Evolutionary conservation across 345 rosid genomes (phyloP).

Genomic region (Heritiera fomes): DNA sequence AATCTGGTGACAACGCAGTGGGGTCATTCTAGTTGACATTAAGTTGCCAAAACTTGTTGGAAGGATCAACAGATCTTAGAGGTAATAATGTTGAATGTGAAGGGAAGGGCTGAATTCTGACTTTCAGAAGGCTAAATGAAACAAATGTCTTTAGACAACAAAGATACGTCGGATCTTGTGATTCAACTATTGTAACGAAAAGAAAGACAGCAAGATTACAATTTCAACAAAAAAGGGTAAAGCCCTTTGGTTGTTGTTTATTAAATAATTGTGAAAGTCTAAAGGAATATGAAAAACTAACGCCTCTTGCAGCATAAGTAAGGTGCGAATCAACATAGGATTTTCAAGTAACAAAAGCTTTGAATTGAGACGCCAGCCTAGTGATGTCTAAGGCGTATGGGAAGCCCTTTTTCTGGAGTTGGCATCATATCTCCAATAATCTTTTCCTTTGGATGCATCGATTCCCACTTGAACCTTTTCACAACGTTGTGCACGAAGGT

Average conservation of each 20-base stretch:
- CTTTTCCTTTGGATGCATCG: constrained; percentile 27
- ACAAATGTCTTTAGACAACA: neutral
- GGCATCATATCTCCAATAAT: constrained; percentile 49
- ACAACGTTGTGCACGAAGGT: constrained; percentile 13
- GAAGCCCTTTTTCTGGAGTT: constrained; percentile 46
- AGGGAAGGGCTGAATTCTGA: too few relatives aligned
- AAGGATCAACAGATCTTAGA: too few relatives aligned
- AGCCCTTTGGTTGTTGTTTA: too few relatives aligned
- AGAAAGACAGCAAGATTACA: neutral
- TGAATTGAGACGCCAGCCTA: neutral
- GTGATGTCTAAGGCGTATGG: constrained; percentile 34
- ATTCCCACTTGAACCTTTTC: constrained; percentile 16
- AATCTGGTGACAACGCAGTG: too few relatives aligned
- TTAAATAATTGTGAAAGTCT: too few relatives aligned
- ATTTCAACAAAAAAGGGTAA: neutral
- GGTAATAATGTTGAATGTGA: too few relatives aligned
- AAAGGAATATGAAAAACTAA: too few relatives aligned
- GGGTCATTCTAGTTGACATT: too few relatives aligned
- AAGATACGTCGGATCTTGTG: neutral
- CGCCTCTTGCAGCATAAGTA: neutral
- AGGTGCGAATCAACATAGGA: too few relatives aligned
- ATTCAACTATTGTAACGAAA: neutral
- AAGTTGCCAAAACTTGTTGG: too few relatives aligned
- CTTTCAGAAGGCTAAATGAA: too few relatives aligned
- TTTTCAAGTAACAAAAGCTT: too few relatives aligned